phyloP scores from a whole-genome alignment of 164 flowering plant species.

The Umbilicus rupestris region DNA sequence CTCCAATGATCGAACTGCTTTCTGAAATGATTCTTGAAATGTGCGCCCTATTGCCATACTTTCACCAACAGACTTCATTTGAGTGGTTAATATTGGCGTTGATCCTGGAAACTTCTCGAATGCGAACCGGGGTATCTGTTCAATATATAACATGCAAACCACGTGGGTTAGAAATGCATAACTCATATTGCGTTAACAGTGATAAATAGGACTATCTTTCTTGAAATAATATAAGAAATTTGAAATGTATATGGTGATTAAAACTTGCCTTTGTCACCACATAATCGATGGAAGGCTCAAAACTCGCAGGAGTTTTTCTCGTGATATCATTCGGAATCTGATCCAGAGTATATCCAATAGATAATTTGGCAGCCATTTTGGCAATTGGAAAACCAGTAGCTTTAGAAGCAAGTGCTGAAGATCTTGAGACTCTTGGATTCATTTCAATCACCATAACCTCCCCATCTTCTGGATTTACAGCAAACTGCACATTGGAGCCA shows the following conservation, averaged over 20 bases:
- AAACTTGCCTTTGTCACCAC: conserved; percentile 85
- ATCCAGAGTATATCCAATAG: conserved; percentile 83
- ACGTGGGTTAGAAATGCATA: not conserved
- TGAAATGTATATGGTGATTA: not conserved
- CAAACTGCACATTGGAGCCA: conserved; percentile 97
- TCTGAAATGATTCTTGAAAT: conserved; percentile 96
- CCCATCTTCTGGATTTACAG: conserved; percentile 83
- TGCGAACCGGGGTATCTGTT: conserved; percentile 96
- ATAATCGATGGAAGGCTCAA: conserved; percentile 97
- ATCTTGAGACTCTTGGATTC: conserved; percentile 97
- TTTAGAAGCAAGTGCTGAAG: conserved; percentile 94
- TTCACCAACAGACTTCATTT: conserved; percentile 98
- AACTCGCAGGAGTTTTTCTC: conserved; percentile 93
- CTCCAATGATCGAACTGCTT: conserved; percentile 84
- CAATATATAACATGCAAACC: not conserved
- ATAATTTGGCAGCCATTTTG: conserved; percentile 92
- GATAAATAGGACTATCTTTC: no score
- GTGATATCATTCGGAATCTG: conserved; percentile 95
- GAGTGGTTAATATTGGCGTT: conserved; percentile 78
- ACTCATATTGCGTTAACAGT: not conserved
- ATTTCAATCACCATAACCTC: conserved; percentile 99
- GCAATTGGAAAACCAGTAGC: conserved; percentile 99
- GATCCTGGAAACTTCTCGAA: conserved; percentile 98
- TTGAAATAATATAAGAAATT: not conserved
- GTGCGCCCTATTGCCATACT: conserved; percentile 97